Base-by-base conservation (phyloP, 2,329 filamentous ascomycete genomes). In the Penicillium freii region DNA sequence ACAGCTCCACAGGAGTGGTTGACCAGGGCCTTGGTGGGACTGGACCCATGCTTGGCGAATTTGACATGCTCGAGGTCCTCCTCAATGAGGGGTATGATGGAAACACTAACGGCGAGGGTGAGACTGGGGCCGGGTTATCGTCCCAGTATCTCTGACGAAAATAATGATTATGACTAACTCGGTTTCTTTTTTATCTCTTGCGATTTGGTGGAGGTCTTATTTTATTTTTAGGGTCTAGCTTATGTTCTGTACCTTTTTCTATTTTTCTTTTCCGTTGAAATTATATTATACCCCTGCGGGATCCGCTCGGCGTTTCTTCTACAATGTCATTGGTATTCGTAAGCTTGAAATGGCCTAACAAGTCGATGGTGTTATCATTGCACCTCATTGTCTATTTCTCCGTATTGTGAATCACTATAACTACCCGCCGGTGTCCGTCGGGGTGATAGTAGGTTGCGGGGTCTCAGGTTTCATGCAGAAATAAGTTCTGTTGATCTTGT, bases 1-100 rank as follows among this genome's bases (percentile, higher is more conserved):
- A 81, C 61, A 77, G 71, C 51, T 75, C 76, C 17, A 75, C 73
- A 10, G 73, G 72, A 2, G 73, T 71, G 5, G 77, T 80, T 42
- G 77, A 80, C 59, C 81, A 81, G 65, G 82, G 82, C 13, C 79
- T 82, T 1, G 83, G 85, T 53, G 83, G 85, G 23, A 84, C 81
- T 21, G 84, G 84, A 0, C 84, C 84, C n/a, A 84, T 85, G 71
- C 77, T 87, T 15, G 83, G 82, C 2, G 82, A 78, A 45, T 77
- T 77, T 54, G 78, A 80, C 56, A 78, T 80, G 76, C 64, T 80
- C n/a, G 77, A 79, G 61, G 74, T 79, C 6, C 67, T 80, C 15
- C 69, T 78, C 27, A 77, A 78, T 47, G 75, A 78, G 62, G 73
- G 74, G 29, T 75, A 75, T 58, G 72, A 73, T 50, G 69, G 69